Conservation (phyloP, 371 early-diverging fungal species). For the Chytridiales sp. region DNA sequence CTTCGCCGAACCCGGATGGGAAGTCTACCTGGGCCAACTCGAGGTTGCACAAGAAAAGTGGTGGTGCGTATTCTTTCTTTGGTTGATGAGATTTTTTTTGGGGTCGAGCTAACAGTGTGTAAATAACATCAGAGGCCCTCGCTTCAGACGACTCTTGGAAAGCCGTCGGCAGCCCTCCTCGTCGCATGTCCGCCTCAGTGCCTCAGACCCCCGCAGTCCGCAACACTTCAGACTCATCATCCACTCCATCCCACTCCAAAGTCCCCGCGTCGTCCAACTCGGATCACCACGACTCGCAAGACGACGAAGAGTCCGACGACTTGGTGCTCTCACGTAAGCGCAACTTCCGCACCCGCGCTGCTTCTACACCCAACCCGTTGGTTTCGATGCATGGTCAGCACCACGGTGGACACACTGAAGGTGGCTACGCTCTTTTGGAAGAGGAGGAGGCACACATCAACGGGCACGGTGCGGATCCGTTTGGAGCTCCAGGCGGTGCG, state of each 20-base stretch:
- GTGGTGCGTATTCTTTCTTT: no score
- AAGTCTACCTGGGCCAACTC: no score
- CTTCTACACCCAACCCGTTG: slow-evolving; percentile 35
- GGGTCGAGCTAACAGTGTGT: no score
- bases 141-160: no score
- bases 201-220: slow-evolving; percentile 40
- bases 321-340: slow-evolving; percentile 35
- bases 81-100: no score
- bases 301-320: slow-evolving; percentile 31
- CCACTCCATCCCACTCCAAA: no score
- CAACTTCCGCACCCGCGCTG: slow-evolving; percentile 33
- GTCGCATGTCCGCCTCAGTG: slow-evolving; percentile 31
- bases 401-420: slow-evolving; percentile 8
- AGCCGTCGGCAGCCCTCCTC: slow-evolving; percentile 34
- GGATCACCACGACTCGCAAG: slow-evolving; percentile 2
- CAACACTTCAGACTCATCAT: no score
- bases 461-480: neutral
- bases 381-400: slow-evolving; percentile 7
- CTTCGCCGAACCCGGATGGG: no score
- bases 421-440: slow-evolving; percentile 1
- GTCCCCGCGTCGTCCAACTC: slow-evolving; percentile 1
- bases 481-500: neutral
- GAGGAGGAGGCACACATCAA: neutral
- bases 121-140: no score
- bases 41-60: no score